These are phyloP conservation scores for Tolypocladium amazonense DNA, from an alignment of 2,329 filamentous ascomycete genomes.

Conservation along the genomic window DNA sequence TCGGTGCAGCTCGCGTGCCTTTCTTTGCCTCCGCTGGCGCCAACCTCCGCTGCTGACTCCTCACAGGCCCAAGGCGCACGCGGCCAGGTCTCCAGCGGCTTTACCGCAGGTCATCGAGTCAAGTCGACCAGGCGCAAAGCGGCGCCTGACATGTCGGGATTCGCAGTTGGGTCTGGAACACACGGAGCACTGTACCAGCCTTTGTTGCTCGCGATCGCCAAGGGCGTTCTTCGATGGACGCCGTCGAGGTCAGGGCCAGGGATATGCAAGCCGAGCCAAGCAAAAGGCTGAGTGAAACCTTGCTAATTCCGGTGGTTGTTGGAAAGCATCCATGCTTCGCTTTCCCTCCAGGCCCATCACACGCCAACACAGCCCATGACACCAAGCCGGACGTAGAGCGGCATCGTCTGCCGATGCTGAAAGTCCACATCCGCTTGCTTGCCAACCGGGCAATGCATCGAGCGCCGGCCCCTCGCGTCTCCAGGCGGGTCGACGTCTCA, in stretches of 20 bases:
- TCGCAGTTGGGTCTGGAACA: background rate
- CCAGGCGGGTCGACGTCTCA: background rate
- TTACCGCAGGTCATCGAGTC: background rate
- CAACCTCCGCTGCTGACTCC: background rate
- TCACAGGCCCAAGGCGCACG: background rate
- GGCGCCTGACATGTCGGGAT: conserved; percentile 1
- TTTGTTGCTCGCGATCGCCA: background rate
- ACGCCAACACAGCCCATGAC: background rate
- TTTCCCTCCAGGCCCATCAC: background rate
- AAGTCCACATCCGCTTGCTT: background rate
- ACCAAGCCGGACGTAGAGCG: background rate
- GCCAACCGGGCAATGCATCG: background rate
- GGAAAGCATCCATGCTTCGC: background rate
- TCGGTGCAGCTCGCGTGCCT: background rate
- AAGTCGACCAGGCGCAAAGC: background rate
- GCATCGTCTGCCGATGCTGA: background rate
- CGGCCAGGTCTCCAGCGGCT: background rate
- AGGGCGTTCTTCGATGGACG: background rate
- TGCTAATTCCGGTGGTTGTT: background rate
- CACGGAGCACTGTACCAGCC: background rate
- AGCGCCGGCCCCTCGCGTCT: background rate
- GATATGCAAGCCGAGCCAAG: background rate
- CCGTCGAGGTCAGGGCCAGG: background rate
- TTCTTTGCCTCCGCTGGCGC: background rate
- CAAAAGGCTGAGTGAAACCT: background rate